A percentile compares a stretch with the other conserved stretches of the same genome.
Conservation (phyloP, 257 asterid species). For the Ballota nigra region DNA sequence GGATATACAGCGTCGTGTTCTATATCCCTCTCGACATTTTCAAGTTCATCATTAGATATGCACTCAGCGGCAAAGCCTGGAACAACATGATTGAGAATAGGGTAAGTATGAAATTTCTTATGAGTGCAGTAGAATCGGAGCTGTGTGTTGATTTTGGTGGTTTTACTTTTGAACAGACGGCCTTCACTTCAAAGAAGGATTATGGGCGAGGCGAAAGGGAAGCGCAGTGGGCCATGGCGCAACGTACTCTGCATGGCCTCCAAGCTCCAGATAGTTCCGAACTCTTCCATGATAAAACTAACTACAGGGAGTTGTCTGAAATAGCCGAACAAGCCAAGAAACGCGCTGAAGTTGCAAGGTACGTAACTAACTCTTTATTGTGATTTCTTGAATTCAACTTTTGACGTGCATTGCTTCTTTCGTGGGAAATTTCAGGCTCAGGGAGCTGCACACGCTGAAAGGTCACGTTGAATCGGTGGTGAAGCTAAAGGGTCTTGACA, state of each 20-base stretch:
- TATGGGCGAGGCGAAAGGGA: conserved; percentile 55
- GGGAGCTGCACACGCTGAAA: conserved; percentile 60
- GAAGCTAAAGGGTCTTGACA: conserved; percentile 56
- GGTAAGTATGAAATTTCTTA: too few species aligned
- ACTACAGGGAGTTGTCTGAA: conserved; percentile 51
- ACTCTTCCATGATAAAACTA: conserved; percentile 29
- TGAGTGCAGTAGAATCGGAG: too few species aligned
- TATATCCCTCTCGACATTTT: conserved; percentile 51
- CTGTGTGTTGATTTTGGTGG: too few species aligned
- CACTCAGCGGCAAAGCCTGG: conserved; percentile 58
- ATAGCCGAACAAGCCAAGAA: conserved; percentile 57
- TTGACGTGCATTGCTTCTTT: neutral
- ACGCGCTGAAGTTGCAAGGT: conserved; percentile 59
- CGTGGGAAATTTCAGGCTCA: conserved; percentile 32
- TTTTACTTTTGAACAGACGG: too few species aligned
- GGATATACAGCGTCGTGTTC: conserved; percentile 46
- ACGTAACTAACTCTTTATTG: neutral
- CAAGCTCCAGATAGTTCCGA: conserved; percentile 27
- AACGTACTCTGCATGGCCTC: conserved; percentile 53
- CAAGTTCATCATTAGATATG: conserved; percentile 44
- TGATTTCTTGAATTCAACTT: neutral
- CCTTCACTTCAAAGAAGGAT: conserved; percentile 51
- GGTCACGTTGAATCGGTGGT: conserved; percentile 57
- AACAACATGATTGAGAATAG: conserved; percentile 40
- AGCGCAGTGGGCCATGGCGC: conserved; percentile 55